Conservation (phyloP, 2,329 filamentous ascomycete species). For the Didymellaceae sp. region DNA sequence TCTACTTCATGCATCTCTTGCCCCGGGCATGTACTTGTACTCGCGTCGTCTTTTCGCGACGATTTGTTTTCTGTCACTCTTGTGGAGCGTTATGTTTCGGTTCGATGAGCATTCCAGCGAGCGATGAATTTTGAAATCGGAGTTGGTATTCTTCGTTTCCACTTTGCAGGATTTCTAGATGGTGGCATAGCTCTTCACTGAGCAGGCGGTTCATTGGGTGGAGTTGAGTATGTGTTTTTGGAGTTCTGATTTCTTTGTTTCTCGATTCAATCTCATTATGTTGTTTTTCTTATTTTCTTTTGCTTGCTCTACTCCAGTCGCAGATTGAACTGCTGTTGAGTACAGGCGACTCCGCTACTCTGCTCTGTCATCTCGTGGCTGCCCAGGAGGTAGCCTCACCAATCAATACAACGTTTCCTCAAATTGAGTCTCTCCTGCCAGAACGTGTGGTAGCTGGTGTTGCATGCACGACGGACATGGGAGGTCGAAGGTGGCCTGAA, state of each 20-base stretch:
- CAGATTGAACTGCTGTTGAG: too few species aligned
- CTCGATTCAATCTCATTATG: background rate
- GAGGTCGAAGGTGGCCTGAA: background rate
- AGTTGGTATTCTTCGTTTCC: too few species aligned
- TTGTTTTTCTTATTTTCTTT: background rate
- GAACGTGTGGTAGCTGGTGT: background rate
- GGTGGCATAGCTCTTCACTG: constrained; percentile 24
- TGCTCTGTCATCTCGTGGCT: background rate
- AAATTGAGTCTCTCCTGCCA: background rate
- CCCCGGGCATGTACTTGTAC: constrained; percentile 3
- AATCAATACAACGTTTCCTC: background rate
- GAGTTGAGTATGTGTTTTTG: background rate
- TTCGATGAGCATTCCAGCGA: constrained; percentile 23
- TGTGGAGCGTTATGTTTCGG: background rate
- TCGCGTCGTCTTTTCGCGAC: background rate
- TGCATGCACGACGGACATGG: background rate
- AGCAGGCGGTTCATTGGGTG: constrained; percentile 10
- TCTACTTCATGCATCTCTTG: too few species aligned
- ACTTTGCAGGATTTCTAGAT: background rate
- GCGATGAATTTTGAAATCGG: constrained; percentile 10
- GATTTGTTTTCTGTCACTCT: background rate
- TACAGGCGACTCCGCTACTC: background rate
- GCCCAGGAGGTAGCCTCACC: background rate
- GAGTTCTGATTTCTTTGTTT: background rate
- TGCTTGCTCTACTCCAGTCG: background rate